Base-by-base conservation (phyloP, 163 green algal species). In the Chlorella variabilis region DNA sequence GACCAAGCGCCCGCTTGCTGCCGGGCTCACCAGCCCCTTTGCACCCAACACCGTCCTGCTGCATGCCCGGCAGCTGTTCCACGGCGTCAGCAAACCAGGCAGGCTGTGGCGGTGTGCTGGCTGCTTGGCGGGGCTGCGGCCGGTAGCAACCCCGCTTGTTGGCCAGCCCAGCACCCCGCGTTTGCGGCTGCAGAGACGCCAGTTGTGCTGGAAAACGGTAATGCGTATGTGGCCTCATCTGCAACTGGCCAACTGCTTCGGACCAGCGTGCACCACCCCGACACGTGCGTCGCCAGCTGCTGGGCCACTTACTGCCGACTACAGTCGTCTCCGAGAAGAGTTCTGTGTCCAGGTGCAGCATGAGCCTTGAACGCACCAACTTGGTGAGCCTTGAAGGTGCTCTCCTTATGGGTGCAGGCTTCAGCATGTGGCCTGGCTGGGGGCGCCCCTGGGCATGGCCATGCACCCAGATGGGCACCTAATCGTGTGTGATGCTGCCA, bases 171-270 rank as follows among this genome's bases (percentile, higher is more conserved):
- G 17, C 1, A 9, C 18, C 34, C 34, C 29, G 5, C 34, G 18
- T 1, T 20, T 71, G 63, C n/a, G n/a, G n/a, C n/a, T 66, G 48
- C 70, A 77, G 70, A 77, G 70, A 77, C 70, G n/a, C 39, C 48
- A 6, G 21, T 65, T 20, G 48, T 77, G 29, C 9, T 58, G 3
- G n/a, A 33, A 2, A 33, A 63, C 15, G 70, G 70, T 3, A 45
- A n/a, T 20, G 70, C 18, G 2, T 77, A 71, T 41, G 59, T 68
- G 9, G 59, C 59, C 2, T 68, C 59, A 15, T 31, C 29, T 41
- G 59, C 59, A 31, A 68, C 59, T 2, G 59, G 59, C 3, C 59
- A 68, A n/a, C 59, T 68, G 2, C 6, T 68, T 5, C 59, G 59
- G 15, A 39, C 59, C 31, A 39, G 27, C 29, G 23, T 68, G 6